Base-by-base conservation (phyloP, 768 basidiomycete species). In the Lentinula raphanica region DNA sequence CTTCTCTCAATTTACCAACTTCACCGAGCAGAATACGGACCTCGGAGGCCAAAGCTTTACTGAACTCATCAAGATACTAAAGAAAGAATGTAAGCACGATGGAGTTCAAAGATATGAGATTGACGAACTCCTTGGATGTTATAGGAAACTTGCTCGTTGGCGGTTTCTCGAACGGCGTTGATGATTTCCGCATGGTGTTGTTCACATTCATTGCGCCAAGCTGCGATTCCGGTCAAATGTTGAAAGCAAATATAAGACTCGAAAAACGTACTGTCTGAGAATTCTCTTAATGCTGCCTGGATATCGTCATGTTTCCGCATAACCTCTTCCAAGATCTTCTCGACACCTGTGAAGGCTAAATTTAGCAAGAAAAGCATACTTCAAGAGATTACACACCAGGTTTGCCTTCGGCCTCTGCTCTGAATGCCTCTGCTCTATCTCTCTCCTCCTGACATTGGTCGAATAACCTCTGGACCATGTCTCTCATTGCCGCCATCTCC, bases 51-150 rank as follows among this genome's bases (percentile, higher is more conserved):
- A 94, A 72, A 1, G 92, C 87, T 68, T 85, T 88, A 69, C 90
- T 92, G 72, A 94, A 94, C 58, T 94, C 90, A 60, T 94, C 88
- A 13, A 94, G 79, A 68, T 94, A 93, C 88, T 91, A 54, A 27
- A 49, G 42, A 40, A 32, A 49, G 36, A 15, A 36, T 62, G 11
- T 35, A 49, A 19, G 23, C 23, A n/a, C 11, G 23, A 35, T 19
- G n/a, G 5, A 23, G 17, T 32, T n/a, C 19, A 38, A 60, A 23
- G 63, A 39, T 4, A 21, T 19, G 9, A 5, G 56, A 35, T 19
- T 59, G 5, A 74, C 86, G 53, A 73, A 92, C 91, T 27, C 83
- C 82, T 77, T 90, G 86, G 12, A 94, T 86, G 62, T 94, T 93
- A 76, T 87, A 93, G 13, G 86, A 85, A 15, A 93, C 83, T 68